These are phyloP conservation scores for Rutstroemia sp. DNA, from an alignment of 2,329 filamentous ascomycete genomes.

Conservation along the genomic window DNA sequence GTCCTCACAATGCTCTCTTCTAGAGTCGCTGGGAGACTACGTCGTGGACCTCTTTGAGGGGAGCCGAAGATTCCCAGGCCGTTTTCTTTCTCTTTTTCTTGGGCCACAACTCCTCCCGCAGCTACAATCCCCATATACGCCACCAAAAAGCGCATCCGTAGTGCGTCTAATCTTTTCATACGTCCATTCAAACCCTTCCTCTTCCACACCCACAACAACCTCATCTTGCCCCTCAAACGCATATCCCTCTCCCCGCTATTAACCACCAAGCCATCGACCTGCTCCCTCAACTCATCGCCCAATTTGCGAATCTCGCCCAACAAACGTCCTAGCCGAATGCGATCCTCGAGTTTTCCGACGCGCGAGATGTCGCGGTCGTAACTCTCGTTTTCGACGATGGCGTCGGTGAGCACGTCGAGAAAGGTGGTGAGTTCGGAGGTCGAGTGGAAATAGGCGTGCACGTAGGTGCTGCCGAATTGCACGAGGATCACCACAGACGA, in stretches of 20 bases:
- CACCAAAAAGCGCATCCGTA: constrained; percentile 58
- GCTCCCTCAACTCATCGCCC: constrained; percentile 54
- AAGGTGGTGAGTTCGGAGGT: constrained; percentile 33
- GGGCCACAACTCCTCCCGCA: constrained; percentile 41
- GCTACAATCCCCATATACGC: constrained; percentile 56
- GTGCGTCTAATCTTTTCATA: constrained; percentile 49
- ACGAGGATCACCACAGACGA: background rate
- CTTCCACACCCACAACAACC: constrained; percentile 51
- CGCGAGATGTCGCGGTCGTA: constrained; percentile 54
- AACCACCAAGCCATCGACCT: constrained; percentile 45
- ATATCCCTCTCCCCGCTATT: constrained; percentile 34
- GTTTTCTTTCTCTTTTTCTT: background rate
- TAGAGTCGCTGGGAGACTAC: constrained; percentile 14
- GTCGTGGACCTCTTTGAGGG: constrained; percentile 19
- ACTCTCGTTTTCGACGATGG: constrained; percentile 55
- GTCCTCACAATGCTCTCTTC: constrained; percentile 24
- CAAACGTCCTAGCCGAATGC: constrained; percentile 49
- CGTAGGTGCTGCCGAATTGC: background rate
- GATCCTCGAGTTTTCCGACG: constrained; percentile 53
- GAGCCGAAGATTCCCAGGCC: background rate
- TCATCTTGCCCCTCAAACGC: constrained; percentile 40
- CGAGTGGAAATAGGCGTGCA: background rate
- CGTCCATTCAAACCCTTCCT: constrained; percentile 48
- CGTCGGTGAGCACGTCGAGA: constrained; percentile 51
- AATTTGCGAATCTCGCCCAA: constrained; percentile 54